These are phyloP conservation scores for Salvia hispanica DNA, from an alignment of 257 asterid genomes.

Conservation along the genomic window DNA sequence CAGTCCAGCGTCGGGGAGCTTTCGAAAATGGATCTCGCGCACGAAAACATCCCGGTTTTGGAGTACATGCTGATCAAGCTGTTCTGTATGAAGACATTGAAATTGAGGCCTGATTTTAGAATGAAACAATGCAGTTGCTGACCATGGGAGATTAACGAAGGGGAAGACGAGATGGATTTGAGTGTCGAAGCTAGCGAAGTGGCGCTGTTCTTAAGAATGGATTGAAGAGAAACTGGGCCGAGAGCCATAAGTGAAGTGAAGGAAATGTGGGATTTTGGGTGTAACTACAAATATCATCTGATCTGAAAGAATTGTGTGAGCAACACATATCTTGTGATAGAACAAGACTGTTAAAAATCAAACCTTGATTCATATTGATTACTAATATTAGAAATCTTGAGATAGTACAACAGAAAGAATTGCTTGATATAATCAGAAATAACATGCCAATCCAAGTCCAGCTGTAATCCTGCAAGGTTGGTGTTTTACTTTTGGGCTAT, in stretches of 20 bases:
- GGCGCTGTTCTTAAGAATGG: conserved; percentile 36
- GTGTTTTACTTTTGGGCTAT: too few relatives aligned
- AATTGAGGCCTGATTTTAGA: conserved; percentile 58
- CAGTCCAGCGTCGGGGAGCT: conserved; percentile 44
- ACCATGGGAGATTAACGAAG: conserved; percentile 48
- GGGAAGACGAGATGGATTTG: conserved; percentile 55
- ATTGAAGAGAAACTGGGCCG: conserved; percentile 34
- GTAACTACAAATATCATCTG: conserved; percentile 43
- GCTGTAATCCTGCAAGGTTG: too few relatives aligned
- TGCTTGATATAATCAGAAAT: too few relatives aligned
- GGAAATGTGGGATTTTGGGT: conserved; percentile 28
- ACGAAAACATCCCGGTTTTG: conserved; percentile 50
- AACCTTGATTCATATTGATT: too few relatives aligned
- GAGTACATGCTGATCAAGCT: conserved; percentile 83
- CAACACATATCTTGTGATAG: not conserved
- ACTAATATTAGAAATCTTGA: too few relatives aligned
- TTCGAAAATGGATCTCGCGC: conserved; percentile 57
- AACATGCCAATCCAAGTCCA: too few relatives aligned
- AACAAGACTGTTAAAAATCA: too few relatives aligned
- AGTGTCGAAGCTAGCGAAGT: conserved; percentile 59
- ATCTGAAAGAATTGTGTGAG: conserved; percentile 3
- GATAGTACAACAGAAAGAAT: too few relatives aligned
- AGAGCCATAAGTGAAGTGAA: conserved; percentile 36
- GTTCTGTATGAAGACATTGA: conserved; percentile 64
- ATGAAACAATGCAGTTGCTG: conserved; percentile 61